Evolutionary conservation across 768 basidiomycete genomes (phyloP), one percentile per base, ranked within the genome.

Genomic region (Agaricus sinodeliciosus): DNA sequence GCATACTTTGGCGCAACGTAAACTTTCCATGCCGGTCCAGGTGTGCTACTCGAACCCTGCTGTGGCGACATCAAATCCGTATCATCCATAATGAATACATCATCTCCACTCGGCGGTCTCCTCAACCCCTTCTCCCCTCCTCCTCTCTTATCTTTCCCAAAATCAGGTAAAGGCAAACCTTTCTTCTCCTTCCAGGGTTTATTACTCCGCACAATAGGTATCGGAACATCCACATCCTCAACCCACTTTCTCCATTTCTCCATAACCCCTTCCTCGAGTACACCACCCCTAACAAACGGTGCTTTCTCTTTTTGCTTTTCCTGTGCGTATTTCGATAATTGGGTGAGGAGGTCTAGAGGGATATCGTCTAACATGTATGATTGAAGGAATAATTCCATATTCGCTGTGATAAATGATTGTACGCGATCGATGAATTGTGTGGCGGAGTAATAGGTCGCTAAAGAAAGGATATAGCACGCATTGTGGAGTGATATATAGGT

Each of bases 361-460:
- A 95, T 75, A 48, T 86, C 85, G 53, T 94, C 89, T 19, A 99
- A 77, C 60, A 94, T 78, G 15, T 79, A 78, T 31, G 74, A 75
- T 62, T 97, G 93, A 16, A 99, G 77, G 46, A 96, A 76, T 0
- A 84, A 82, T 66, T 99, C 96, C 72, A 95, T 73, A 62, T 92
- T 94, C 53, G 81, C 79, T 2, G 80, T 70, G 60, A 96, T 85
- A 66, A 92, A 97, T 22, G 74, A 79, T 65, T 92, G 81, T 34
- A 97, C 69, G 53, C 84, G 78, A 28, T 80, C 75, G 18, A 82
- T 76, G 40, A 99, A 80, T 1, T 80, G 77, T 12, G 66, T 60
- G 7, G 87, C 89, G 58, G 90, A 80, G 68, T 83, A 88, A 63
- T 88, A 80, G 0, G 83, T 78, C 0, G 94, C 94, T 40, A 95